Evolutionary conservation across 164 flowering plant species (phyloP).

Genomic region (Aristolochia fimbriata): DNA sequence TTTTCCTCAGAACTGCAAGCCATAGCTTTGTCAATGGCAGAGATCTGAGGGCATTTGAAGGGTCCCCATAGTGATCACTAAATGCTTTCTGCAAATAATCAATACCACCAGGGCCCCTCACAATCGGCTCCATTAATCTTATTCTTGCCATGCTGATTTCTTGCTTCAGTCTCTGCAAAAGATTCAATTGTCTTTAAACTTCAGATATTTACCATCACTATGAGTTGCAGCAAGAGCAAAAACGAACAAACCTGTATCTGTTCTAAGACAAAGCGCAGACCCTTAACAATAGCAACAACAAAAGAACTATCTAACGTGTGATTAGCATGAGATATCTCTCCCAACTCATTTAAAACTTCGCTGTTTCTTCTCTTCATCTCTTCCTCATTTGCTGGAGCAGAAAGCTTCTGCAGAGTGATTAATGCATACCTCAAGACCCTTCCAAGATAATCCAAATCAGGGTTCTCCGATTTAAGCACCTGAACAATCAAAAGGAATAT

Average conservation of each 20-base stretch:
- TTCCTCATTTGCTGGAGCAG: slow-evolving; percentile 75
- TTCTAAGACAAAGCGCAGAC: slow-evolving; percentile 76
- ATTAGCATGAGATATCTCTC: slow-evolving; percentile 31
- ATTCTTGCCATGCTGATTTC: slow-evolving; percentile 86
- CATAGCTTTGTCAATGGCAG: slow-evolving; percentile 55
- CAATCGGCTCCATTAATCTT: slow-evolving; percentile 61
- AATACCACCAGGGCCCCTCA: slow-evolving; percentile 78
- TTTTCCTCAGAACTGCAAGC: slow-evolving; percentile 40
- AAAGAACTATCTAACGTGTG: slow-evolving; percentile 30
- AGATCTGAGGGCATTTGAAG: slow-evolving; percentile 34
- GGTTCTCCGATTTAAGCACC: slow-evolving; percentile 61
- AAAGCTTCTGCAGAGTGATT: slow-evolving; percentile 65
- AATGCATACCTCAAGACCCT: slow-evolving; percentile 64
- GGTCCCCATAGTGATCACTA: slow-evolving; percentile 52
- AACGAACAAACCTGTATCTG: slow-evolving; percentile 62
- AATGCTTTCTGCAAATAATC: slow-evolving; percentile 75
- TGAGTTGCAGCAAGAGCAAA: background rate
- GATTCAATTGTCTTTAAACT: background rate
- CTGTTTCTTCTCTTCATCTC: slow-evolving; percentile 45
- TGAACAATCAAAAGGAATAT: slow-evolving; percentile 9
- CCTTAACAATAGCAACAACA: slow-evolving; percentile 60
- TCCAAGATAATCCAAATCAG: slow-evolving; percentile 69
- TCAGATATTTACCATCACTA: background rate
- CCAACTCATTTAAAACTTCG: slow-evolving; percentile 51
- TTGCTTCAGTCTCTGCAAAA: slow-evolving; percentile 51